Evolutionary conservation across 2,329 filamentous ascomycete species (phyloP).

Genomic region (Blumeriella jaapii): DNA sequence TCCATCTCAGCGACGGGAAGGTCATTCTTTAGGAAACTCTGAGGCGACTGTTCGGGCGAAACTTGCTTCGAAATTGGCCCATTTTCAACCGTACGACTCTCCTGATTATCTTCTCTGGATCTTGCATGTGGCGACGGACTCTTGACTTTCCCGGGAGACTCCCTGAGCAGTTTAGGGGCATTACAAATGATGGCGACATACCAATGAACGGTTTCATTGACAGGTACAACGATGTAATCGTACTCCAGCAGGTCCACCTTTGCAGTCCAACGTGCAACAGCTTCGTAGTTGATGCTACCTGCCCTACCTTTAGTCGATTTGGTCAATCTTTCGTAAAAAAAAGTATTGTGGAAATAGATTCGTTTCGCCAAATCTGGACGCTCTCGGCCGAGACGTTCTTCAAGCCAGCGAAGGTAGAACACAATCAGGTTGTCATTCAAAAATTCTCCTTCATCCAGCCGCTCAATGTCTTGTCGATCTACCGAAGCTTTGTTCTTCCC

Average conservation of each 20-base stretch:
- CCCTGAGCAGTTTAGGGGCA: slow-evolving; percentile 47
- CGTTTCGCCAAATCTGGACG: slow-evolving; percentile 46
- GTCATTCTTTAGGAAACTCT: too few relatives aligned
- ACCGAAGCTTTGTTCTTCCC: slow-evolving; percentile 54
- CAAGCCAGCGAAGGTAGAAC: slow-evolving; percentile 72
- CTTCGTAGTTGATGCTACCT: slow-evolving; percentile 67
- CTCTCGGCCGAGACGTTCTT: slow-evolving; percentile 44
- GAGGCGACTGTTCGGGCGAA: neutral
- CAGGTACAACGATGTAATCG: slow-evolving; percentile 83
- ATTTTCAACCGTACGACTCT: neutral
- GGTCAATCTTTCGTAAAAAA: slow-evolving; percentile 74
- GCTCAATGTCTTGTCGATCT: slow-evolving; percentile 58
- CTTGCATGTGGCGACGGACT: neutral
- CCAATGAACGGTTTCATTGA: slow-evolving; percentile 85
- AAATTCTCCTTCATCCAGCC: slow-evolving; percentile 74
- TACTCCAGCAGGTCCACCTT: slow-evolving; percentile 74
- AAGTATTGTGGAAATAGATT: slow-evolving; percentile 86
- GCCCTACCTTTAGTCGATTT: slow-evolving; percentile 38
- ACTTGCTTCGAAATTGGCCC: neutral
- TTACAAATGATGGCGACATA: slow-evolving; percentile 95
- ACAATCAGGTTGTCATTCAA: slow-evolving; percentile 88
- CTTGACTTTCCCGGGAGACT: slow-evolving; percentile 6
- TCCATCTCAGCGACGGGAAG: neutral
- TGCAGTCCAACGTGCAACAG: slow-evolving; percentile 78
- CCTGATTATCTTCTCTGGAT: neutral